Base-by-base conservation (phyloP, 2,329 filamentous ascomycete genomes). In the Didymella segeticola region DNA sequence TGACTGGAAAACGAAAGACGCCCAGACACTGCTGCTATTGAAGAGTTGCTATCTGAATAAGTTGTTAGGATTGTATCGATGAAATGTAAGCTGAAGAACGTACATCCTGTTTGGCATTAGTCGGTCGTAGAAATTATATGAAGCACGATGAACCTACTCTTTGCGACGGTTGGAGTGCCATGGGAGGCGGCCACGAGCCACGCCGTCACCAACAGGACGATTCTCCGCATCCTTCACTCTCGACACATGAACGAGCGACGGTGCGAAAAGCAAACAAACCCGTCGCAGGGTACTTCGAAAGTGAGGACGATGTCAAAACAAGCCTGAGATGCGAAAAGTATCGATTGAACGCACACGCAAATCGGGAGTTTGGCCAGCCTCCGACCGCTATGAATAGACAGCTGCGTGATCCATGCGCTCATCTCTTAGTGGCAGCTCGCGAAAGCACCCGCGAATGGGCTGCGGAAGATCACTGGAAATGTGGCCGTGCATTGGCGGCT, bases 401-500 rank as follows among this genome's bases (percentile, higher is more conserved):
- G 27, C 49, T 43, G 45, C 53, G 56, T 56, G 58, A 61, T 55
- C 66, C 66, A 61, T 68, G 66, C 62, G 58, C 53, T 43, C 50
- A 58, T 60, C 53, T 37, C 49, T 52, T 56, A 51, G 57, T 57
- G 53, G 55, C 51, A 60, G 36, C 38, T 65, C 52, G 48, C 48
- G 53, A 60, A 43, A 56, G 59, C 47, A 53, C 47, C 26, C 45
- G 47, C 65, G 59, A 67, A 65, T 67, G 20, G 56, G 58, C 34
- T 51, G 46, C 39, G 42, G 37, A 47, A 58, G 51, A 58, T 48
- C 38, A 36, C 26, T 34, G 41, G 42, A 53, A 29, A 31, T 57
- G 56, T 64, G 62, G 65, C 64, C 63, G 56, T 69, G 64, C 58
- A 20, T 61, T 56, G 56, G 57, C 56, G 55, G 57, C 57, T 62